Evolutionary conservation across 2,329 filamentous ascomycete genomes (phyloP), one percentile per base, ranked within the genome.

Genomic region (Botrytis byssoidea): DNA sequence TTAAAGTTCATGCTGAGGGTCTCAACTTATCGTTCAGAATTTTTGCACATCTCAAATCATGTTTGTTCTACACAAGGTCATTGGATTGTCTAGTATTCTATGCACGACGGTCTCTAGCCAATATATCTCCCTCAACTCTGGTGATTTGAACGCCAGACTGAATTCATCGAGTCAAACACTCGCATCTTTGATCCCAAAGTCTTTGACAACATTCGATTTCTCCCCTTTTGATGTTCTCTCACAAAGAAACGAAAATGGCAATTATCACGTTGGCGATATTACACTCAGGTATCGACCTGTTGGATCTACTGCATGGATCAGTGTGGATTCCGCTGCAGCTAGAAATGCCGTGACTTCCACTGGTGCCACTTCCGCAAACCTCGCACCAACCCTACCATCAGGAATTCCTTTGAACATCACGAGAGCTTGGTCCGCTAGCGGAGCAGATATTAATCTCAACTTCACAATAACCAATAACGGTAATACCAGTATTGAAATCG

Each of bases 231-330:
- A 89, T 77, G 80, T 85, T 63, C 82, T 89, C 5, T 74, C 83
- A 0, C 80, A 81, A 25, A 83, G 88, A 12, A 83, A 85, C 18
- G 82, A 82, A 20, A 85, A 88, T 74, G 85, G 85, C 4, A 85
- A 88, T 74, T 89, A 90, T 74, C 88, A 90, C 78, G 86, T 86
- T 77, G 88, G 88, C 6, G 88, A 90, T 65, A 81, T 90, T 57
- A 89, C 86, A 0, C 83, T 87, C 63, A 85, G 87, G 20, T 90
- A 88, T 77, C 86, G 87, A n/a, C 76, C 80, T 3, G 79, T 79
- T 1, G 82, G 82, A 8, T 71, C 74, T 20, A 79, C 75, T 1
- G 69, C 76, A 4, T 90, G 88, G 88, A 83, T 81, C 3, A 80
- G 82, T 18, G 83, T 83, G 18, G 84, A 88, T 76, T 86, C 87